Conservation (phyloP, 345 rosid species). For the Citrus mangshanensis region DNA sequence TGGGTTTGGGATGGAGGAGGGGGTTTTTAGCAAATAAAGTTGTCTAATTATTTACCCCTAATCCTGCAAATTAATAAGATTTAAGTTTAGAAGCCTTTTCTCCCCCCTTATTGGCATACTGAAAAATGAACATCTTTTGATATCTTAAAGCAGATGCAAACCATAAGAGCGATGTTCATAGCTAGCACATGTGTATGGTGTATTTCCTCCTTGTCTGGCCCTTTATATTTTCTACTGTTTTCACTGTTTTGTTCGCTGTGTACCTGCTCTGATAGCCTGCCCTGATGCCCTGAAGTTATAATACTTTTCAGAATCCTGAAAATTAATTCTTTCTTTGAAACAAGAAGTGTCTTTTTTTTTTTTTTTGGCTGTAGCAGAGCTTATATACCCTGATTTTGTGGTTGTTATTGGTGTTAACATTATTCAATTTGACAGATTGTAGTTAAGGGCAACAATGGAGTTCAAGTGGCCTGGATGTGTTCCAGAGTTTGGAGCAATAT, state of each 20-base stretch:
- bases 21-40: neutral
- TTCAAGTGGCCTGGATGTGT: constrained; percentile 28
- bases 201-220: neutral
- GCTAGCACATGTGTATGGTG: neutral
- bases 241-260: neutral
- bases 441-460: constrained; percentile 21
- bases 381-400: neutral
- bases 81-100: neutral
- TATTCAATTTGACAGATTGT: constrained; percentile 35
- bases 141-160: neutral
- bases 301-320: neutral
- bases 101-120: neutral
- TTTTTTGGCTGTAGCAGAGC: neutral
- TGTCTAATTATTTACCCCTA: neutral
- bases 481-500: constrained; percentile 66
- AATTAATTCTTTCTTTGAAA: neutral
- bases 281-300: neutral
- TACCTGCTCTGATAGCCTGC: neutral
- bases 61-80: neutral
- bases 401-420: neutral
- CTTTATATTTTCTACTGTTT: neutral
- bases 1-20: neutral
- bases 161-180: neutral
- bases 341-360: neutral
- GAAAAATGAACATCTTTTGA: neutral